Evolutionary conservation across 768 basidiomycete species (phyloP), one percentile per base, ranked within the genome.

Genomic region (Boletus patriciae): DNA sequence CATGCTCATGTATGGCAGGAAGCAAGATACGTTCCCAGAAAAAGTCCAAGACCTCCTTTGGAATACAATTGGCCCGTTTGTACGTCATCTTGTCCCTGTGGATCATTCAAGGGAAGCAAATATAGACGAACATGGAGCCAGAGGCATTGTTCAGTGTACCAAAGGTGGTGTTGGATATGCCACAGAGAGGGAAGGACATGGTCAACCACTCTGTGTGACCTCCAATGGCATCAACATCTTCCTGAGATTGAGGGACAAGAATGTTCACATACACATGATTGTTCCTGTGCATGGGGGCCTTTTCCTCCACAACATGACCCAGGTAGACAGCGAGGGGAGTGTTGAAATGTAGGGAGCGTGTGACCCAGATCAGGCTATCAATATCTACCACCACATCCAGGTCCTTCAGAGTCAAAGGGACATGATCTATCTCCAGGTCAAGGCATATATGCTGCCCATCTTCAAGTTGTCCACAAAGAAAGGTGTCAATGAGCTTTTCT

Each of bases 301-400:
- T 37, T 0, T 36, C 27, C 0, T 60, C 58, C 2, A 59, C 6
- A 2, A 57, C 27, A 0, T 52, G 50, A 15, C 46, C 50, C 0
- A 61, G 31, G 15, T n/a, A 61, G 21, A 58, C 31, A 0, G 48
- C 13, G 1, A 52, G 0, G 2, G 44, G 25, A 2, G 10, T 54
- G 1, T 16, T 6, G 31, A 54, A 61, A 38, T 9, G 7, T 4
- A 36, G 23, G 1, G 16, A 15, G 4, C 19, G 10, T 1, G 55
- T 66, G 0, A 63, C 56, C 65, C 65, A 66, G 6, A 66, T 59
- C 10, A 66, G 36, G 18, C 64, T 66, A 25, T 66, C 59, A 0
- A 66, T 52, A 15, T 63, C 62, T 2, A 60, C n/a, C 0, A 36
- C 10, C 0, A 66, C 41, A 1, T 23, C 18, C 1, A 62, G 2